Percentiles rank a stretch among this genome's conserved stretches.
These are phyloP conservation scores for Trichoderma harzianum DNA, from an alignment of 2,329 filamentous ascomycete species.

Conservation along the genomic window DNA sequence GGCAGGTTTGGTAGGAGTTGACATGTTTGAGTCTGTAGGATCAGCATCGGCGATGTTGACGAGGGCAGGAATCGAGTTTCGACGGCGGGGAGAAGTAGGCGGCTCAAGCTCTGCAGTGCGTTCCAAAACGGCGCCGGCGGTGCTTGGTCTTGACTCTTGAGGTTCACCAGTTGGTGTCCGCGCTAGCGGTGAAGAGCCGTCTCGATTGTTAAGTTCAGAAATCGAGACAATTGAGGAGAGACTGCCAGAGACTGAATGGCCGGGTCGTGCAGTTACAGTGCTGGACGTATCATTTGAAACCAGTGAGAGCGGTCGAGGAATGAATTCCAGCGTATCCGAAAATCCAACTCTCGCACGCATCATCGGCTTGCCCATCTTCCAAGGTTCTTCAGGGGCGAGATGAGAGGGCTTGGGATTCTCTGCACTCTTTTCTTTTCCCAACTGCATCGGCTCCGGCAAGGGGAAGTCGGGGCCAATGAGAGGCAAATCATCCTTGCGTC, in stretches of 20 bases:
- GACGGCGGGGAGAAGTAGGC: slow-evolving; percentile 43
- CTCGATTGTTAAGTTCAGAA: slow-evolving; percentile 42
- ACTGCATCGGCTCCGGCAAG: slow-evolving; percentile 17
- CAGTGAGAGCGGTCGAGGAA: slow-evolving; percentile 76
- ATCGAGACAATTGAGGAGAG: slow-evolving; percentile 73
- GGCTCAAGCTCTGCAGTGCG: slow-evolving; percentile 29
- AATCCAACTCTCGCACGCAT: slow-evolving; percentile 72
- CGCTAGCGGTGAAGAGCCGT: slow-evolving; percentile 36
- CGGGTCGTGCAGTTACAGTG: slow-evolving; percentile 65
- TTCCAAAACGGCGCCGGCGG: slow-evolving; percentile 68
- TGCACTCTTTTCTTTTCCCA: not conserved
- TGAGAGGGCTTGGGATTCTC: slow-evolving; percentile 12
- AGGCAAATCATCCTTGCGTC: slow-evolving; percentile 18
- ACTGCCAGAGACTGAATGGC: slow-evolving; percentile 74
- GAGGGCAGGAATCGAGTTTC: slow-evolving; percentile 59
- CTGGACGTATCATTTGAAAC: slow-evolving; percentile 82
- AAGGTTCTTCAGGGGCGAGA: not conserved
- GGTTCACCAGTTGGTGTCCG: slow-evolving; percentile 41
- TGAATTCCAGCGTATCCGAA: slow-evolving; percentile 79
- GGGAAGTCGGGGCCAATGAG: not conserved
- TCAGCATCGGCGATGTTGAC: slow-evolving; percentile 39
- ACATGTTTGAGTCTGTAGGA: slow-evolving; percentile 35
- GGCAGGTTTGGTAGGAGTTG: slow-evolving; percentile 49
- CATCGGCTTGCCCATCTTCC: slow-evolving; percentile 25
- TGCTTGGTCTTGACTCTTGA: slow-evolving; percentile 60